Evolutionary conservation across 2,329 filamentous ascomycete species (phyloP).

Genomic region (Diplodia scrobiculata): DNA sequence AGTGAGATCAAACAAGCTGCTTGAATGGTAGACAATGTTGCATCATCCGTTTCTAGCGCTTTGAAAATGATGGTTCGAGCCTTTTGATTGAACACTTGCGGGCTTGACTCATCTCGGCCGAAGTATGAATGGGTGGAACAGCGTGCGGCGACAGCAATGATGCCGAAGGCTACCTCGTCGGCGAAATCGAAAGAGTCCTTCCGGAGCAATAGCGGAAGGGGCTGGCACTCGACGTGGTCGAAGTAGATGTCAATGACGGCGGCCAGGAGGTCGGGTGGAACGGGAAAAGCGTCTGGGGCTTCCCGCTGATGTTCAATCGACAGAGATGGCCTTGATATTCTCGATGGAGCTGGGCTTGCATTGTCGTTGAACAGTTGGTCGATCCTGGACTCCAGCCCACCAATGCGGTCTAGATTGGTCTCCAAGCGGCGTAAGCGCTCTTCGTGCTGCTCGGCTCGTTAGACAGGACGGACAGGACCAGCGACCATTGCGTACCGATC

Average conservation of each 20-base stretch:
- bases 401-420: neutral
- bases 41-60: neutral
- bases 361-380: neutral
- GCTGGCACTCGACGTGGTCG: neutral
- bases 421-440: neutral
- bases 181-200: neutral
- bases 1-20: neutral
- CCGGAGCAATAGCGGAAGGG: neutral
- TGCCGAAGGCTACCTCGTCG: neutral
- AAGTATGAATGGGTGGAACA: neutral
- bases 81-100: neutral
- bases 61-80: neutral
- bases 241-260: neutral
- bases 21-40: neutral
- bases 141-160: neutral
- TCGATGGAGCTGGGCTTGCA: no score
- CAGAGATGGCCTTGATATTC: neutral
- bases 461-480: neutral
- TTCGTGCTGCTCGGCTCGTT: neutral
- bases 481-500: neutral
- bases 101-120: neutral
- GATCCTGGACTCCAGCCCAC: neutral
- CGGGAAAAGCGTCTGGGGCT: neutral
- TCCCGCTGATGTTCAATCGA: neutral
- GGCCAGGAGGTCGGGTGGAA: neutral